These are phyloP conservation scores for Viola pubescens DNA, from an alignment of 441 rosid species.

Conservation along the genomic window DNA sequence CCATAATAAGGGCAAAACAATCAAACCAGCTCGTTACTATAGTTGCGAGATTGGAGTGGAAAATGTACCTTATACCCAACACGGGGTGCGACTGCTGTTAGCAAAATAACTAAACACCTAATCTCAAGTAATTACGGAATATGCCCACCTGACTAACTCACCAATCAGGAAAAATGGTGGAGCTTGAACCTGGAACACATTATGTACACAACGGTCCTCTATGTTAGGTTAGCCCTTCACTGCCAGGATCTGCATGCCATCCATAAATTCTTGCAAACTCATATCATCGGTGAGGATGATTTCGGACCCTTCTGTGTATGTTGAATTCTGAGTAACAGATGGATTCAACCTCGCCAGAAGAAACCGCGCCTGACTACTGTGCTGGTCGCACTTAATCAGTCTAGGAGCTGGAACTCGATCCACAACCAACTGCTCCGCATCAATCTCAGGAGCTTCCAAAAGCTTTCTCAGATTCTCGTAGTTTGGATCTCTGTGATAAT, in stretches of 20 bases:
- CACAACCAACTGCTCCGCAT: conserved; percentile 53
- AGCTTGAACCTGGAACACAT: background rate
- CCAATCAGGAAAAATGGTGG: background rate
- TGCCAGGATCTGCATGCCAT: conserved; percentile 70
- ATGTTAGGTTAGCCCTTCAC: conserved; percentile 34
- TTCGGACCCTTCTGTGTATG: conserved; percentile 53
- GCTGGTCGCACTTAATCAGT: conserved; percentile 79
- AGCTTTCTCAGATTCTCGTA: conserved; percentile 77
- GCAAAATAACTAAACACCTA: background rate
- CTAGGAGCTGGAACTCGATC: conserved; percentile 71
- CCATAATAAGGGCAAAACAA: background rate
- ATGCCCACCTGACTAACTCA: too few species aligned
- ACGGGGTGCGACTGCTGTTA: background rate
- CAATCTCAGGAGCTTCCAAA: conserved; percentile 74
- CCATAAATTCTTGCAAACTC: conserved; percentile 72
- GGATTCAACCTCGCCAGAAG: conserved; percentile 90
- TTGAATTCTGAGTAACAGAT: conserved; percentile 64
- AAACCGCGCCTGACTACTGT: conserved; percentile 86
- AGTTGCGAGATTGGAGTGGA: background rate
- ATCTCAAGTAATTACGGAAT: background rate
- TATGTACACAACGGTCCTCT: conserved; percentile 5
- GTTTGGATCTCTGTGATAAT: conserved; percentile 66
- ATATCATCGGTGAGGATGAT: conserved; percentile 73
- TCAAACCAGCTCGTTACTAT: background rate
- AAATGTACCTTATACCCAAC: background rate